A percentile compares a stretch with the other conserved stretches of the same genome.
Evolutionary conservation across 257 asterid genomes (phyloP).

Genomic region (Dorcoceras hygrometricum): DNA sequence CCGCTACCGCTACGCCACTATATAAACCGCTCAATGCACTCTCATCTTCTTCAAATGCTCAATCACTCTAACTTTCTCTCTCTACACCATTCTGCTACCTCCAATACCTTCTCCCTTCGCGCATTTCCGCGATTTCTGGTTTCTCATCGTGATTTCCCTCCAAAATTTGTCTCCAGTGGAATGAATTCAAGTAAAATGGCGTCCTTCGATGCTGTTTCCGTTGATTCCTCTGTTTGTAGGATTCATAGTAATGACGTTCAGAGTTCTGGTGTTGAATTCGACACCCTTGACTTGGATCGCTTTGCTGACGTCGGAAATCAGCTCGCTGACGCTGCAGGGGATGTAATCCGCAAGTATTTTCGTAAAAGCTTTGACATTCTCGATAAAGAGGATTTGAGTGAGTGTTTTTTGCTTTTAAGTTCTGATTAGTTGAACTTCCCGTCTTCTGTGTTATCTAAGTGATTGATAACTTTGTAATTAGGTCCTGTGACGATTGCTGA

Average conservation of each 20-base stretch:
- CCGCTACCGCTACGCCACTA: constrained; percentile 26
- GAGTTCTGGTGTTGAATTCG: constrained; percentile 33
- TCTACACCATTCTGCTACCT: constrained; percentile 27
- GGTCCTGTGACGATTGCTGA: constrained; percentile 99
- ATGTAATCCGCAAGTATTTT: constrained; percentile 75
- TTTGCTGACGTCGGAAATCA: constrained; percentile 58
- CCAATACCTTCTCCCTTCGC: constrained; percentile 24
- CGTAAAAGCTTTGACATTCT: constrained; percentile 61
- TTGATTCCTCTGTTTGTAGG: constrained; percentile 30
- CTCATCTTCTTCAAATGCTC: constrained; percentile 44
- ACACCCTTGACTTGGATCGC: constrained; percentile 50
- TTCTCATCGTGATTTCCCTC: constrained; percentile 22
- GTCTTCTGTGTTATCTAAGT: constrained; percentile 2
- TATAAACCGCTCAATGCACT: constrained; percentile 30
- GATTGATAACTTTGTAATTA: constrained; percentile 27
- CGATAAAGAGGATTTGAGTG: constrained; percentile 60
- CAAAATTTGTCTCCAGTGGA: constrained; percentile 19
- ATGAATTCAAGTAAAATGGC: constrained; percentile 28
- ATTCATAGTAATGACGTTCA: constrained; percentile 19
- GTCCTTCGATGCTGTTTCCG: constrained; percentile 17
- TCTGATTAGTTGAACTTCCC: neutral
- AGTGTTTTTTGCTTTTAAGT: constrained; percentile 11
- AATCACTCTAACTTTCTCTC: constrained; percentile 40
- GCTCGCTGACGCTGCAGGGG: constrained; percentile 91
- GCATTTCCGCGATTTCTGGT: constrained; percentile 24